Base-by-base conservation (phyloP, 2,329 filamentous ascomycete genomes). In the Epichloe sp. region DNA sequence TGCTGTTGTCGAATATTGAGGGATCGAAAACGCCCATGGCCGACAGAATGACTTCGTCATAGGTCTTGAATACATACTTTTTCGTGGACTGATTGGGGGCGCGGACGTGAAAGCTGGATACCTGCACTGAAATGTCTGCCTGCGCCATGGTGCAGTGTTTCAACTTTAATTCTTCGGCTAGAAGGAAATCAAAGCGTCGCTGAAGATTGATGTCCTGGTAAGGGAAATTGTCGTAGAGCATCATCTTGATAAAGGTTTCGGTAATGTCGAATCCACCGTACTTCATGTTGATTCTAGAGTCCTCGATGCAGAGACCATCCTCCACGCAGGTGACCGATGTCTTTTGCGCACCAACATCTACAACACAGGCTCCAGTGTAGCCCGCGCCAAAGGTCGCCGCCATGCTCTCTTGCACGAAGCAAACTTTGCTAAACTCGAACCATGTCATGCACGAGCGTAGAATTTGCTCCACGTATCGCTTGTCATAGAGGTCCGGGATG, bases 291-390 rank as follows among this genome's bases (percentile, higher is more conserved):
- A 98, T 80, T 15, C 93, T 82, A 15, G 93, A 98, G 63, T 96
- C 91, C 56, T 97, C 93, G 26, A 95, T 79, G 62, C 88, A 89
- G 68, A 98, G 85, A 2, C 93, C 93, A 65, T 98, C 93, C 61
- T 98, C 93, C 11, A 98, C 90, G 59, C 93, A 98, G 55, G 90
- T 91, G 35, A 98, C 86, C 0, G 93, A 95, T 1, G 93, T 97
- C 75, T 98, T 64, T 64, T 97, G 89, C 1, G 93, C 91, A 12
- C 93, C 93, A 52, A 98, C 85, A 64, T 98, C 93, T 11, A 98
- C 89, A 51, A 98, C 89, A 60, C 93, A 98, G 19, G 88, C 86
- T 55, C 87, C 88, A 1, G 90, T 94, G 62, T 94, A 96, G 7
- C 93, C 93, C 4, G 91, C 93, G 12, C 93, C 93, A 64, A 95